Percentiles rank a stretch among this genome's conserved stretches.
Conservation (phyloP, 768 basidiomycete genomes). For the Trametes meyenii region DNA sequence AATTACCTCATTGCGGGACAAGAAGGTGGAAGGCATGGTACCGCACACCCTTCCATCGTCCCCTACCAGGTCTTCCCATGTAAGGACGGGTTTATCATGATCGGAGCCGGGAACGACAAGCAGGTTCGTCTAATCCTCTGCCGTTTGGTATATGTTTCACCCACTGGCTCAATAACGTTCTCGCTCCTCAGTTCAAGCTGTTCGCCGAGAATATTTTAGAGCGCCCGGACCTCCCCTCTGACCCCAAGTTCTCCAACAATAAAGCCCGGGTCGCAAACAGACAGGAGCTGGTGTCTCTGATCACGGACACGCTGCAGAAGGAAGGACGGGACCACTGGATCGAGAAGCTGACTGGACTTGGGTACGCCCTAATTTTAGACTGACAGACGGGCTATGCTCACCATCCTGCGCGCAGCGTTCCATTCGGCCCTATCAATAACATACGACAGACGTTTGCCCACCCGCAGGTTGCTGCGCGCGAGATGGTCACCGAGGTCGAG, state of each 20-base stretch:
- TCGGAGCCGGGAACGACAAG: slow-evolving; percentile 89
- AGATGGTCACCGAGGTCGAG: slow-evolving; percentile 75
- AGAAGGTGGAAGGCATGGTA: slow-evolving; percentile 87
- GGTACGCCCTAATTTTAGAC: slow-evolving; percentile 51
- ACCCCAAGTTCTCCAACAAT: slow-evolving; percentile 75
- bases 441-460: slow-evolving; percentile 89
- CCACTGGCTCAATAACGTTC: neutral
- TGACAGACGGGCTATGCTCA: neutral
- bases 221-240: slow-evolving; percentile 56
- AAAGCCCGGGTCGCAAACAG: slow-evolving; percentile 76
- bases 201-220: slow-evolving; percentile 67
- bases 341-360: slow-evolving; percentile 69
- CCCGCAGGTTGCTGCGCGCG: slow-evolving; percentile 79
- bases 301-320: slow-evolving; percentile 61
- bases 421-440: slow-evolving; percentile 91
- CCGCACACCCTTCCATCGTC: slow-evolving; percentile 91
- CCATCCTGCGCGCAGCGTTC: slow-evolving; percentile 51
- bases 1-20: slow-evolving; percentile 88
- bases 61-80: slow-evolving; percentile 93
- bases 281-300: slow-evolving; percentile 64
- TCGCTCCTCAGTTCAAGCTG: slow-evolving; percentile 59
- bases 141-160: neutral
- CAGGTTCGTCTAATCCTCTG: slow-evolving; percentile 51
- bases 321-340: slow-evolving; percentile 76
- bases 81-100: slow-evolving; percentile 87